phyloP scores from a whole-genome alignment of 208 protist genomes.

The Leishmania turanica region DNA sequence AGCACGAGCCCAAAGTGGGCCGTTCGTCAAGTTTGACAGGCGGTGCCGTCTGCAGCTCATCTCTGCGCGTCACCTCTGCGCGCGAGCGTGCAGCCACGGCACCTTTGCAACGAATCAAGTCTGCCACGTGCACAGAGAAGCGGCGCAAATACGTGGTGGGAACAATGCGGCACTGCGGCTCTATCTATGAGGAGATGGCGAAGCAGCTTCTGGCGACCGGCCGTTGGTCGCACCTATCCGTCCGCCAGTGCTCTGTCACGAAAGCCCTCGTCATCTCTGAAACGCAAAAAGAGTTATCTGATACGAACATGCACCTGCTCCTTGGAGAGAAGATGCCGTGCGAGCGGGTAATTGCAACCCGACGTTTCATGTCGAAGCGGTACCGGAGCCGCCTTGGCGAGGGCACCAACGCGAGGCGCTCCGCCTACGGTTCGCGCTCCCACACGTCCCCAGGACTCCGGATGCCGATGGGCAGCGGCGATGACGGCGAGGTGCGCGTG shows the following conservation, averaged over 20 bases:
- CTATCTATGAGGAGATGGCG: constrained; percentile 78
- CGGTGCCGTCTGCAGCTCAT: constrained; percentile 10
- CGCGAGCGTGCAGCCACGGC: constrained; percentile 17
- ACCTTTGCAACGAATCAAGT: constrained; percentile 14
- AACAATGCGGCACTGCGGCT: constrained; percentile 69
- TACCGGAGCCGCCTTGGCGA: constrained; percentile 17
- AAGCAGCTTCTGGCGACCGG: constrained; percentile 61
- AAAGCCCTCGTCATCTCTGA: constrained; percentile 43
- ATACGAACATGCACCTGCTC: constrained; percentile 59
- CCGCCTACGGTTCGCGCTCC: constrained; percentile 1
- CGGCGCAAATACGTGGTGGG: constrained; percentile 52
- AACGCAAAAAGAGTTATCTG: constrained; percentile 31
- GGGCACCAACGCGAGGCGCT: constrained; percentile 1
- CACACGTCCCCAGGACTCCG: constrained; percentile 18
- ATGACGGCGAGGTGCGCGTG: constrained; percentile 51
- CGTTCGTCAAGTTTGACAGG: constrained; percentile 3
- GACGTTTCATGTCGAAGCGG: constrained; percentile 53
- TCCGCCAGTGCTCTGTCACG: constrained; percentile 27
- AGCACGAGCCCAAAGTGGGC: not conserved
- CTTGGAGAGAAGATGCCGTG: constrained; percentile 72
- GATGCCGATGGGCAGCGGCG: constrained; percentile 56
- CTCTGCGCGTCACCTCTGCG: constrained; percentile 15
- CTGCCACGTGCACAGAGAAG: constrained; percentile 15
- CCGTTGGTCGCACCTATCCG: constrained; percentile 46
- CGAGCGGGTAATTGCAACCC: constrained; percentile 51